These are phyloP conservation scores for Juglanconis oblonga DNA, from an alignment of 2,329 filamentous ascomycete species.

Conservation along the genomic window DNA sequence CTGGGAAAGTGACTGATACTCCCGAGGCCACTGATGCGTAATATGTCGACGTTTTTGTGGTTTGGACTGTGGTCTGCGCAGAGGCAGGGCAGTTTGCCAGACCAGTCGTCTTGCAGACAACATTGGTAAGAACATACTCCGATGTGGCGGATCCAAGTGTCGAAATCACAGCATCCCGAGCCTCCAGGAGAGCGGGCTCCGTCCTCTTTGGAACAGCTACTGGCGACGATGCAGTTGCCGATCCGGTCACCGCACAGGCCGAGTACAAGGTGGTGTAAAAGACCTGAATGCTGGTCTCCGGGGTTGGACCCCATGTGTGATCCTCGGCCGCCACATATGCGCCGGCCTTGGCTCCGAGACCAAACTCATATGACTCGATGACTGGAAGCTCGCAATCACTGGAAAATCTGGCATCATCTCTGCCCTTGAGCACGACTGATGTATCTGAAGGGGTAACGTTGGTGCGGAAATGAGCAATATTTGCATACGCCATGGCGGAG, in stretches of 20 bases:
- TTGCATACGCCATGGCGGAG: slow-evolving; percentile 37
- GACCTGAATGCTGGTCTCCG: slow-evolving; percentile 45
- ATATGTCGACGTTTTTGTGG: slow-evolving; percentile 36
- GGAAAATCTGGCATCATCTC: slow-evolving; percentile 25
- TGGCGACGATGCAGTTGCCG: slow-evolving; percentile 19
- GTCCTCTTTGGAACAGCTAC: slow-evolving; percentile 18
- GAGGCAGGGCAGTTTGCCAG: slow-evolving; percentile 49
- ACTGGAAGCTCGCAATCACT: slow-evolving; percentile 41
- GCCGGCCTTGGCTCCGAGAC: slow-evolving; percentile 51
- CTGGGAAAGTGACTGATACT: slow-evolving; percentile 36
- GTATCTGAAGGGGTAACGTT: slow-evolving; percentile 40
- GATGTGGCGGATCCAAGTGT: slow-evolving; percentile 35
- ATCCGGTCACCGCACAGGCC: slow-evolving; percentile 35
- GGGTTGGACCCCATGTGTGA: slow-evolving; percentile 48
- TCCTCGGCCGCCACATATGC: slow-evolving; percentile 43
- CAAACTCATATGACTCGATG: slow-evolving; percentile 48
- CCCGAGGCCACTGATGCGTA: slow-evolving; percentile 39
- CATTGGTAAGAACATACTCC: slow-evolving; percentile 39
- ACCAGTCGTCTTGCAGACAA: slow-evolving; percentile 39
- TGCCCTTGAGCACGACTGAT: slow-evolving; percentile 14
- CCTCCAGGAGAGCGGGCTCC: neutral
- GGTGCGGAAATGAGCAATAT: slow-evolving; percentile 52
- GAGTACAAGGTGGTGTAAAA: slow-evolving; percentile 50
- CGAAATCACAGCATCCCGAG: slow-evolving; percentile 30
- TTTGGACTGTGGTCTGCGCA: slow-evolving; percentile 42